A percentile compares a stretch with the other conserved stretches of the same genome.
phyloP scores from a whole-genome alignment of 345 rosid genomes.

The Arabis alpina region DNA sequence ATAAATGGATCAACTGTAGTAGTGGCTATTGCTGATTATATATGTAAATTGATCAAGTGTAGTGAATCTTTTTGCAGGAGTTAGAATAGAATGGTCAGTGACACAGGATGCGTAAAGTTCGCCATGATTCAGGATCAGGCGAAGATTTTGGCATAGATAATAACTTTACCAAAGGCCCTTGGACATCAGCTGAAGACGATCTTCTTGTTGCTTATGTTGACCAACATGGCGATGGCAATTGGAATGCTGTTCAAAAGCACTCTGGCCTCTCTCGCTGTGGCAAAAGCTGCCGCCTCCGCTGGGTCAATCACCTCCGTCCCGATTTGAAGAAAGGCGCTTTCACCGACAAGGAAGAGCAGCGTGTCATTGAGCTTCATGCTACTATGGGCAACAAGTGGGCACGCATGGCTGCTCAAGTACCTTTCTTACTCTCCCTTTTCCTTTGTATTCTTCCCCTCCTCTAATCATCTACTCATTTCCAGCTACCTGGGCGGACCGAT shows the following conservation, averaged over 20 bases:
- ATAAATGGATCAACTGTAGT: not conserved
- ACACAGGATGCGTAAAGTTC: constrained; percentile 28
- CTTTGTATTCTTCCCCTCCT: too few species aligned
- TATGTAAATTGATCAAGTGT: too few species aligned
- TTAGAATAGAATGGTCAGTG: too few species aligned
- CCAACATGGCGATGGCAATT: constrained; percentile 66
- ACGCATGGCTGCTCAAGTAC: constrained; percentile 59
- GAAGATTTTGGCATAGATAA: not conserved
- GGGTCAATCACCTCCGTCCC: constrained; percentile 71
- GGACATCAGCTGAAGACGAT: constrained; percentile 62
- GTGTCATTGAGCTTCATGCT: constrained; percentile 60
- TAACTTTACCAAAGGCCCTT: constrained; percentile 56
- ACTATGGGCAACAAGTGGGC: constrained; percentile 63
- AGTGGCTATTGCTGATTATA: too few species aligned
- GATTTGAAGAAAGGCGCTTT: constrained; percentile 62
- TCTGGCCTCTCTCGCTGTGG: constrained; percentile 66
- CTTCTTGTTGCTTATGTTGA: constrained; percentile 56
- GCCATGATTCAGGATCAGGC: constrained; percentile 33
- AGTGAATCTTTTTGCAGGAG: too few species aligned
- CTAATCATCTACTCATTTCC: not conserved
- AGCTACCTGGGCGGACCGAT: constrained; percentile 78
- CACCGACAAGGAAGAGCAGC: constrained; percentile 54
- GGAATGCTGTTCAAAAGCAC: constrained; percentile 72
- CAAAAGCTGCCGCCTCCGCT: constrained; percentile 70
- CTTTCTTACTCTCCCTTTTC: not conserved